Evolutionary conservation across 371 early-diverging fungal genomes (phyloP).

Genomic region (Phascolomyces articulosus): DNA sequence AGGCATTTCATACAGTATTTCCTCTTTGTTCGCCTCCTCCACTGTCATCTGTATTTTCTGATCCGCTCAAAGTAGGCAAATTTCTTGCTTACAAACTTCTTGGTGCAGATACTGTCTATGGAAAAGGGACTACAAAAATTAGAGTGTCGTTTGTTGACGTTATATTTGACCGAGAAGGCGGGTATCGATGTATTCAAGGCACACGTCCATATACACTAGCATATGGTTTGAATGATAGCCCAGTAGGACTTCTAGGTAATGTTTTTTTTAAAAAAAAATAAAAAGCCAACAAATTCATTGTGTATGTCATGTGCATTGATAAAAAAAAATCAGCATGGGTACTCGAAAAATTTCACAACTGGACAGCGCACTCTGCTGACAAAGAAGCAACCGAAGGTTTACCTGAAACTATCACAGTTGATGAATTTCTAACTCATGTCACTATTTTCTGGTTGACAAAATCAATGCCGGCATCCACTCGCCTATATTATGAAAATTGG

Average conservation of each 20-base stretch:
- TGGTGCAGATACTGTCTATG: slow-evolving; percentile 34
- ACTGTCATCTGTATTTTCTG: slow-evolving; percentile 28
- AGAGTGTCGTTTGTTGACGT: slow-evolving; percentile 27
- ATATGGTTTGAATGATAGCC: slow-evolving; percentile 62
- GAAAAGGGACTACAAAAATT: not conserved
- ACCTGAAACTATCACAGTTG: slow-evolving; percentile 44
- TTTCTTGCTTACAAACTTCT: slow-evolving; percentile 27
- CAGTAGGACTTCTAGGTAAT: slow-evolving; percentile 51
- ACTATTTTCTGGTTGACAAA: slow-evolving; percentile 68
- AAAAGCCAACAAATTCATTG: too few relatives aligned
- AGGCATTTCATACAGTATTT: slow-evolving; percentile 50
- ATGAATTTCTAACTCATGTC: slow-evolving; percentile 63
- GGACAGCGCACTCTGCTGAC: slow-evolving; percentile 47
- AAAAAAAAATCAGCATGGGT: slow-evolving; percentile 52
- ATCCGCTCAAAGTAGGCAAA: slow-evolving; percentile 30
- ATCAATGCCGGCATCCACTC: slow-evolving; percentile 62
- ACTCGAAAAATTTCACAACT: slow-evolving; percentile 64
- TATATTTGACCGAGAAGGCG: slow-evolving; percentile 33
- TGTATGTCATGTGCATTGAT: too few relatives aligned
- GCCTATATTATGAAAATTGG: slow-evolving; percentile 64
- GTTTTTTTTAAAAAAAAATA: too few relatives aligned
- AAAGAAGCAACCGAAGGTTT: slow-evolving; percentile 30
- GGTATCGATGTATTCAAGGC: slow-evolving; percentile 59
- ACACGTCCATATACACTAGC: slow-evolving; percentile 65
- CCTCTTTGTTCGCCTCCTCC: slow-evolving; percentile 41